A percentile compares a stretch with the other conserved stretches of the same genome.
Evolutionary conservation across 2,329 filamentous ascomycete species (phyloP).

Genomic region (Ascochyta lentis): DNA sequence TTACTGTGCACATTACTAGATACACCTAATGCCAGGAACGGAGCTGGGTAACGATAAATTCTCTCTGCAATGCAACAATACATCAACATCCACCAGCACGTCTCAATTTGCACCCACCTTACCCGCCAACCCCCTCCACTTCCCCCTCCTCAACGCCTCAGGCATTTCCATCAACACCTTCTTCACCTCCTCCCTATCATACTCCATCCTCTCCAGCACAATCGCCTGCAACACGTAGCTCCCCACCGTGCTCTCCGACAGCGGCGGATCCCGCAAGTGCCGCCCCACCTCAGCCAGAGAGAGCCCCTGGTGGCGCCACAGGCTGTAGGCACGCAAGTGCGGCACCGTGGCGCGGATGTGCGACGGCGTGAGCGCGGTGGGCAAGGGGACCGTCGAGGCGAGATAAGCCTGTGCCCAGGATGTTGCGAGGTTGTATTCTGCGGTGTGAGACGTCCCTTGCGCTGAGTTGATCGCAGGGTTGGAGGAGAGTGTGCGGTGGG

Average conservation of each 20-base stretch:
- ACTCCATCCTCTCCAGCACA: constrained; percentile 37
- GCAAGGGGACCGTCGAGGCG: constrained; percentile 36
- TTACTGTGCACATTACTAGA: background rate
- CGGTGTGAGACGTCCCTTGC: constrained; percentile 8
- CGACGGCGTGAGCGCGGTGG: constrained; percentile 21
- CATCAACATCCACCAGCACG: background rate
- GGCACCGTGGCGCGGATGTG: constrained; percentile 40
- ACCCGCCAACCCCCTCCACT: constrained; percentile 35
- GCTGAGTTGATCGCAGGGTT: no score
- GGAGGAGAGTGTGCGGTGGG: no score
- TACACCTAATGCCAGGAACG: background rate
- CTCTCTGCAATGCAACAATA: no score
- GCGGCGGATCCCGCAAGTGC: constrained; percentile 39
- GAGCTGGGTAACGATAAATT: no score
- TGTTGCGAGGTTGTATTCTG: constrained; percentile 35
- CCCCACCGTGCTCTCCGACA: constrained; percentile 36
- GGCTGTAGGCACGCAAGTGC: constrained; percentile 43
- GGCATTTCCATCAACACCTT: constrained; percentile 32
- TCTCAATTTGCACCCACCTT: constrained; percentile 23
- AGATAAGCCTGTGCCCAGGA: constrained; percentile 41
- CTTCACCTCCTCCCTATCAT: constrained; percentile 28
- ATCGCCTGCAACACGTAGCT: constrained; percentile 43
- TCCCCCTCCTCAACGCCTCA: constrained; percentile 28
- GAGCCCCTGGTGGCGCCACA: constrained; percentile 42
- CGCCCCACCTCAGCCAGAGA: constrained; percentile 29